Evolutionary conservation across 805 yeast species (phyloP), one percentile per base, ranked within the genome.

Genomic region (Starmerella etchellsii): DNA sequence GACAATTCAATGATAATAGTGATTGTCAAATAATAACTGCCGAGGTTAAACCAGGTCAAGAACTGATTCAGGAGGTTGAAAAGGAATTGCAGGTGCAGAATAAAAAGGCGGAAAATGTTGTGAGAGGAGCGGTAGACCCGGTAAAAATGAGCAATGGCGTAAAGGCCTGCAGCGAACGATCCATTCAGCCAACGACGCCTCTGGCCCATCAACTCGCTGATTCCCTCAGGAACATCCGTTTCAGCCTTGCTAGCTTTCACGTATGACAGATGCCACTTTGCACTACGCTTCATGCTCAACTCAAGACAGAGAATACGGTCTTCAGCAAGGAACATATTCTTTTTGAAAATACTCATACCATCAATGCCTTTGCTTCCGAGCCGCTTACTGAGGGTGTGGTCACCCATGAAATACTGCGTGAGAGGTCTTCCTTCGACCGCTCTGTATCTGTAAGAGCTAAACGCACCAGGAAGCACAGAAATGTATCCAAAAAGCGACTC

Each of bases 181-280:
- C 81, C 81, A 54, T 76, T 76, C 43, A 76, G 63, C 81, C 81
- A 76, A 51, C 81, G 66, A 54, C 81, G 67, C 48, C 81, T 67
- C 56, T 76, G 81, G 29, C 73, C 65, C 36, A 76, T 71, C 40
- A 76, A 72, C 55, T 76, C 81, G 4, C 76, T 73, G 40, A 76
- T 61, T 4, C 66, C 65, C 36, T 73, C 77, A 2, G 81, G 81
- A 9, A 76, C 81, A 60, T 76, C 81, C 2, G 81, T 76, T 50
- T 75, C 81, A 2, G 81, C 81, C 50, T 68, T 63, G 14, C 81
- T 76, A 37, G 70, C 68, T 53, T 74, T 74, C 53, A 76, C 74
- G 54, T 76, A 76, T 20, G 78, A 59, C 49, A 76, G 66, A 44
- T 74, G 69, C 81, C 81, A 76, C 40, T 70, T 64, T 49, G 71